Conservation (phyloP, 2,329 filamentous ascomycete genomes). For the Plectosphaerella cucumerina region DNA sequence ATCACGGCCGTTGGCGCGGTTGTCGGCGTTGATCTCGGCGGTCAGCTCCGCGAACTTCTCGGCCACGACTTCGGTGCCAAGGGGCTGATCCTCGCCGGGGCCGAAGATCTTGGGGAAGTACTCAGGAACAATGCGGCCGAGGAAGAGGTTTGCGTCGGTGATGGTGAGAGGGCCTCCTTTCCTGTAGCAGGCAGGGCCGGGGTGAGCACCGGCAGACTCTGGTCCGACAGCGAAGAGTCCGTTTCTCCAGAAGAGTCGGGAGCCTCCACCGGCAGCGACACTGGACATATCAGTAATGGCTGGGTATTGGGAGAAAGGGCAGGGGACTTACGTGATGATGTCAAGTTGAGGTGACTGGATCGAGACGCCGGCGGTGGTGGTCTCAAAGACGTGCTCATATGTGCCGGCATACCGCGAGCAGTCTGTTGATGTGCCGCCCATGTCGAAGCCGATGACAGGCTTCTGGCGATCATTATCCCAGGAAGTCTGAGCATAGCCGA, state of each 20-base stretch:
- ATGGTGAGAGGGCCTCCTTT: conserved; percentile 69
- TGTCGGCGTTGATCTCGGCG: conserved; percentile 33
- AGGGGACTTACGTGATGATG: conserved; percentile 57
- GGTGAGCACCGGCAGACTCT: conserved; percentile 66
- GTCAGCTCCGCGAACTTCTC: conserved; percentile 37
- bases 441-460: conserved; percentile 75
- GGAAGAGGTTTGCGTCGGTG: conserved; percentile 67
- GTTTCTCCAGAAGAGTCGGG: conserved; percentile 65
- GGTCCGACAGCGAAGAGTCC: conserved; percentile 71
- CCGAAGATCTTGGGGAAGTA: conserved; percentile 73
- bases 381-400: conserved; percentile 57
- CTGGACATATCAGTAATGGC: conserved; percentile 46
- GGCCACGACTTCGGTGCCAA: conserved; percentile 36
- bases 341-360: conserved; percentile 78
- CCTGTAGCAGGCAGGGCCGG: conserved; percentile 69
- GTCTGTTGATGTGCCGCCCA: conserved; percentile 72
- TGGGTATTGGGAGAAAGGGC: background rate
- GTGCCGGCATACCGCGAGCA: conserved; percentile 60
- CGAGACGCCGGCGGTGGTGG: conserved; percentile 72
- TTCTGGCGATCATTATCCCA: conserved; percentile 64
- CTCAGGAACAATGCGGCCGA: conserved; percentile 56
- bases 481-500: conserved; percentile 70
- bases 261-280: conserved; percentile 72
- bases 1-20: conserved; percentile 18
- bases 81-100: conserved; percentile 56